A percentile compares a stretch with the other conserved stretches of the same genome.
Conservation (phyloP, 108 stramenopile genomes). For the Skeletonema costatum region DNA sequence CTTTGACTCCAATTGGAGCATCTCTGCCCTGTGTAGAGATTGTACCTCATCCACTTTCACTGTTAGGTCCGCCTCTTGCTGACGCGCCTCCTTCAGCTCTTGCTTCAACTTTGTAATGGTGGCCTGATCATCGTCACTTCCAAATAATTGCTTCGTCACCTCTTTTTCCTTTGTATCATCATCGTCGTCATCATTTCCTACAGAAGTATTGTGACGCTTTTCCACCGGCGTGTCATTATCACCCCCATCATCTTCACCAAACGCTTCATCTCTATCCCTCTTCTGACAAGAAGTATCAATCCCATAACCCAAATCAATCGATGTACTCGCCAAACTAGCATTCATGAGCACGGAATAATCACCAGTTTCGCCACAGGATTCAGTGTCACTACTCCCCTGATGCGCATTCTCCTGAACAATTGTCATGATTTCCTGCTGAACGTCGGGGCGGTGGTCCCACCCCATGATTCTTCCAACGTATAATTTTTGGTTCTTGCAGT, state of each 20-base stretch:
- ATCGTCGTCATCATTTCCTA: not conserved
- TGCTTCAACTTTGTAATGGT: constrained; percentile 36
- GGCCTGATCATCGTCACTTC: constrained; percentile 6
- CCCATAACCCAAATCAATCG: constrained; percentile 7
- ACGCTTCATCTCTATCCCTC: constrained; percentile 9
- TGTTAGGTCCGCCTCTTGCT: constrained; percentile 57
- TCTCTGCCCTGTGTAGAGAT: constrained; percentile 59
- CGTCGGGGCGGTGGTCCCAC: constrained; percentile 26
- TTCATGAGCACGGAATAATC: constrained; percentile 24
- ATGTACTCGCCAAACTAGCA: constrained; percentile 21
- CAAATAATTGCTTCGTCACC: constrained; percentile 1
- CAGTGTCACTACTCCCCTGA: constrained; percentile 10
- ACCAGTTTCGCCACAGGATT: constrained; percentile 22
- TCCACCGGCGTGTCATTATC: not conserved
- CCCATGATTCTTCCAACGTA: constrained; percentile 40
- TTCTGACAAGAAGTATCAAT: constrained; percentile 19
- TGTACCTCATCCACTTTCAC: constrained; percentile 56
- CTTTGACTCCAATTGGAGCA: constrained; percentile 68
- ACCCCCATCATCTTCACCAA: constrained; percentile 15
- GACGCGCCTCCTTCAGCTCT: constrained; percentile 40
- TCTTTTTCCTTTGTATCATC: constrained; percentile 1
- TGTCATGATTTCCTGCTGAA: constrained; percentile 46
- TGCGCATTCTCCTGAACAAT: constrained; percentile 31
- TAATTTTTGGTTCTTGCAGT: constrained; percentile 17
- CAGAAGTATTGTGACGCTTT: constrained; percentile 8